Base-by-base conservation (phyloP, 2,329 filamentous ascomycete genomes). In the Colletotrichum acutatum region DNA sequence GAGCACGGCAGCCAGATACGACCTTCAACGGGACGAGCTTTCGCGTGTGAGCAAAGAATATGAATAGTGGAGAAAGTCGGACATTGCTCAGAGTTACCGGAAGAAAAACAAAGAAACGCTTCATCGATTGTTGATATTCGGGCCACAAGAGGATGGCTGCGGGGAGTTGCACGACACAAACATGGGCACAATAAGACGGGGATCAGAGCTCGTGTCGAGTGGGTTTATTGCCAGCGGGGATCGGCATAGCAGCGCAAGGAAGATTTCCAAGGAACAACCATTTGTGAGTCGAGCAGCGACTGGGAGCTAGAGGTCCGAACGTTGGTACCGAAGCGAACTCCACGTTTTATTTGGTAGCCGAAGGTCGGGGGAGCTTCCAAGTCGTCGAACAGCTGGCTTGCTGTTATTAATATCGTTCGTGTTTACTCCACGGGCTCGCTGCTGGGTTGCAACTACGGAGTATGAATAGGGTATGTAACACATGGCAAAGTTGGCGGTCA, bases 201-300 rank as follows among this genome's bases (percentile, higher is more conserved):
- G 54, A 66, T 59, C 22, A 46, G 24, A 53, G 61, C 61, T 70
- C 67, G 61, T 70, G 67, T 59, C 53, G 67, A 54, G 61, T 70
- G 68, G 61, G 46, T 34, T 30, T 32, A 54, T 56, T 65, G 62
- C 49, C 28, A 54, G 54, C 30, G 32, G 52, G 22, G 62, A 46
- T 66, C 54, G 37, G 9, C 42, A 59, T 46, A 54, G 32, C 30
- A 62, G 14, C 49, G 7, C 19, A 49, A 42, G 58, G 46, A 61
- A 60, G 22, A 56, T 56, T 9, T 46, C 42, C 30, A 24, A 26
- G 57, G 57, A 46, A n/a, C 42, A 46, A 46, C 16, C 42, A 19
- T 19, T 19, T 22, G 19, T 49, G 42, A 49, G 42, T 49, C 42
- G 42, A n/a, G 16, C 19, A 49, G 37, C 42, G 16, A 49, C 42